These are phyloP conservation scores for Coprinopsis marcescibilis DNA, from an alignment of 768 basidiomycete species.

Conservation along the genomic window DNA sequence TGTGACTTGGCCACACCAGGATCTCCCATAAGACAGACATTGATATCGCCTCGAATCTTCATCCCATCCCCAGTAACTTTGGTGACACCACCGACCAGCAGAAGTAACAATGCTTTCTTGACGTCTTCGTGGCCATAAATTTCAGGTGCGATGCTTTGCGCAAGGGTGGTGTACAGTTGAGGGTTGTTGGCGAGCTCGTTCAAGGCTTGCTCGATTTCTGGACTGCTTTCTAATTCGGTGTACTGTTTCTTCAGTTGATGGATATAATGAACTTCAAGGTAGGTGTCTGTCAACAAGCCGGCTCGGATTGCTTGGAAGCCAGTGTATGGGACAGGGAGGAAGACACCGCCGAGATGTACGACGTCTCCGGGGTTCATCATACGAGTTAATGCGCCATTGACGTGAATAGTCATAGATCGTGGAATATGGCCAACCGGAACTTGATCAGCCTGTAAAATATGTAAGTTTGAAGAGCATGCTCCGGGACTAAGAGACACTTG, in stretches of 20 bases:
- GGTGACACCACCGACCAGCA: constrained; percentile 94
- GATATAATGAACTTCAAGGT: constrained; percentile 86
- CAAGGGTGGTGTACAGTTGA: constrained; percentile 80
- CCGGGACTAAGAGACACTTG: constrained; percentile 23
- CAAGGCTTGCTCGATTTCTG: constrained; percentile 70
- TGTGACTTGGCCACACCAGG: constrained; percentile 99
- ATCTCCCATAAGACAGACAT: constrained; percentile 98
- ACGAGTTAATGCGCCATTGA: constrained; percentile 86
- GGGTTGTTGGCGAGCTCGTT: constrained; percentile 66
- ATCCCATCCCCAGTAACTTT: constrained; percentile 95
- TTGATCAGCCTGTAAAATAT: constrained; percentile 75
- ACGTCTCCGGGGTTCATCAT: constrained; percentile 94
- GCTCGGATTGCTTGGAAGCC: constrained; percentile 97
- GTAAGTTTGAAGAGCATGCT: not conserved
- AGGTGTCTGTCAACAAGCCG: constrained; percentile 94
- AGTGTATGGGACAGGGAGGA: constrained; percentile 95
- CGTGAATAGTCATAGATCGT: constrained; percentile 95
- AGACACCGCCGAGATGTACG: constrained; percentile 92
- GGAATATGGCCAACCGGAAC: constrained; percentile 99
- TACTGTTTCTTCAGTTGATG: constrained; percentile 98
- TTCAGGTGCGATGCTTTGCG: constrained; percentile 94
- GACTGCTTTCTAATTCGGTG: constrained; percentile 87
- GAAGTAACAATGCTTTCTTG: constrained; percentile 88
- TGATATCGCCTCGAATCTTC: constrained; percentile 98
- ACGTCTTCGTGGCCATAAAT: constrained; percentile 98